Evolutionary conservation across 1,284 basidiomycete genomes (phyloP), one percentile per base, ranked within the genome.

Genomic region (Naganishia liquefaciens): DNA sequence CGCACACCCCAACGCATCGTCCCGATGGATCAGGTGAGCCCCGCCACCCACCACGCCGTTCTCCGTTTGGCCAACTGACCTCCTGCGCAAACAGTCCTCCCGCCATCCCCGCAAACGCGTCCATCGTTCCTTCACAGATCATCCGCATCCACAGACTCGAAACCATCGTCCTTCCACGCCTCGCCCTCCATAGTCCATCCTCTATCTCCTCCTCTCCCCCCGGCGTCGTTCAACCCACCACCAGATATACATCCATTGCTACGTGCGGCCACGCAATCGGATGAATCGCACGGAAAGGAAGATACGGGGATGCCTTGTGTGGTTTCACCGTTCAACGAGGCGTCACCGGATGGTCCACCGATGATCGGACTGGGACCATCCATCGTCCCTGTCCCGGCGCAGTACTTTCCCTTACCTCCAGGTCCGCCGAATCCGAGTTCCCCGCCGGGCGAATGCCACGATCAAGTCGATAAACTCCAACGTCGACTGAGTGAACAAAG

Each of bases 191-290:
- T 23, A 5, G 39, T 17, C 9, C 33, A 37, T 9, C 57, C 46
- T 23, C 53, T 63, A 21, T 63, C 62, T 23, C 63, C 63, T 10
- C 63, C 63, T 19, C 5, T 50, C 9, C 63, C 63, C 11, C 63
- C 63, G 2, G 44, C 55, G 9, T 33, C 28, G 0, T 64, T 57
- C 47, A 64, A 64, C 27, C 63, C 63, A 11, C 33, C 25, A 19
- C 63, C 63, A 5, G 63, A 55, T n/a, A 27, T 43, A 0, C 63
- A 64, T 52, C 63, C 63, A 11, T 37, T 53, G 4, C 33, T 60
- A 25, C 57, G 49, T 6, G 57, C 57, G 6, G 57, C 57, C 19
- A 50, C 57, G 4, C 11, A 21, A 3, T 27, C 33, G n/a, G 39
- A n/a, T 6, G 37, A 40, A 21, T 5, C 25, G 19, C 13, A 37